Evolutionary conservation across 106 monocot genomes (phyloP).

Genomic region (Allium sativum): DNA sequence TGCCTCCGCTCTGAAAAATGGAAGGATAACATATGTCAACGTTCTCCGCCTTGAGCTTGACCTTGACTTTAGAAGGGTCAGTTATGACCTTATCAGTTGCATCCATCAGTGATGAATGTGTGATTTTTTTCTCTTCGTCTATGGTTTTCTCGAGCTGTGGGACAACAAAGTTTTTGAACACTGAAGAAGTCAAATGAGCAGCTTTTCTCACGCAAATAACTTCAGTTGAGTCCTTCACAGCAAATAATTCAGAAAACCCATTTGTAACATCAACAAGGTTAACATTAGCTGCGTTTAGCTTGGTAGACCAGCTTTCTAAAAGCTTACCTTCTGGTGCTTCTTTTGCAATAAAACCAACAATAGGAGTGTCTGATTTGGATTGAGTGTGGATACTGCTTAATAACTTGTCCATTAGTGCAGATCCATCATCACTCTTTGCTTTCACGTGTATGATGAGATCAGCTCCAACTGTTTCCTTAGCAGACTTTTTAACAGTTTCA

Average conservation of each 20-base stretch:
- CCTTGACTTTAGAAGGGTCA: conserved; percentile 61
- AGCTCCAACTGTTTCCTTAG: conserved; percentile 57
- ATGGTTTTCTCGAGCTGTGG: conserved; percentile 88
- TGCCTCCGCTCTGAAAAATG: conserved; percentile 94
- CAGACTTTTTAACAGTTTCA: conserved; percentile 49
- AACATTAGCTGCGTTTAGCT: conserved; percentile 33
- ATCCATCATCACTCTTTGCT: conserved; percentile 63
- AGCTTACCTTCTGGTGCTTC: conserved; percentile 89
- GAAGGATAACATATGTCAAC: conserved; percentile 98
- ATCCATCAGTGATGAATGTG: conserved; percentile 82
- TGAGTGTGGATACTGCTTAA: conserved; percentile 31
- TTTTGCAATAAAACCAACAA: conserved; percentile 63
- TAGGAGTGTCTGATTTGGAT: conserved; percentile 34
- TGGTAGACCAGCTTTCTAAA: conserved; percentile 68
- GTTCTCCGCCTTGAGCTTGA: conserved; percentile 90
- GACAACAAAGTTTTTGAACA: conserved; percentile 77
- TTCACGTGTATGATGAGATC: conserved; percentile 79
- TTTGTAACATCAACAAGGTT: conserved; percentile 67
- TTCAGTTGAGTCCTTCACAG: conserved; percentile 73
- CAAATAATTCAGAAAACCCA: conserved; percentile 83
- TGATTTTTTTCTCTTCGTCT: conserved; percentile 76
- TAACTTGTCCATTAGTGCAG: conserved; percentile 53
- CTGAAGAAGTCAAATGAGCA: conserved; percentile 70
- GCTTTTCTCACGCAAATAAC: conserved; percentile 70
- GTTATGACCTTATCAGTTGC: conserved; percentile 72